A percentile compares a stretch with the other conserved stretches of the same genome.
Evolutionary conservation across 305 asterid species (phyloP).

Genomic region (Fraxinus greggii): DNA sequence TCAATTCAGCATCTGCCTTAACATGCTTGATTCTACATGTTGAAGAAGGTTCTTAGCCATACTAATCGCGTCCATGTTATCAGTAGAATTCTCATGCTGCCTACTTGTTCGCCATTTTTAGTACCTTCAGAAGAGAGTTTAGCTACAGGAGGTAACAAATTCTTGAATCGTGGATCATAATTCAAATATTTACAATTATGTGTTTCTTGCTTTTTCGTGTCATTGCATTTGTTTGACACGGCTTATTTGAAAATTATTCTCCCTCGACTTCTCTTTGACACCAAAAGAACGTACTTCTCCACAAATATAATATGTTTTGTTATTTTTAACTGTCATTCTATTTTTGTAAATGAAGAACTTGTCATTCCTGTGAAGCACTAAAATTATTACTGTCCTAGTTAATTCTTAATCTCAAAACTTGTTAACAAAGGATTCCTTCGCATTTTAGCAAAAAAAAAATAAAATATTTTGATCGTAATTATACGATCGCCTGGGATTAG

Average conservation of each 20-base stretch:
- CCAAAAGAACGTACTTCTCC: background rate
- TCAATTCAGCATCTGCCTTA: background rate
- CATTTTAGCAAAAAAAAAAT: background rate
- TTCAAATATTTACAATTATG: background rate
- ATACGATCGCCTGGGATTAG: background rate
- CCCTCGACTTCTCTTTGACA: background rate
- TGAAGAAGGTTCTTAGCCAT: background rate
- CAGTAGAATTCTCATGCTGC: background rate
- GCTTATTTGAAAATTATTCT: background rate
- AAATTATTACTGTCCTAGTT: background rate
- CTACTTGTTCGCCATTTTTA: background rate
- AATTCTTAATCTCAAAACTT: background rate
- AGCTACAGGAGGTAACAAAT: background rate
- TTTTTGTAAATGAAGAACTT: too few relatives aligned
- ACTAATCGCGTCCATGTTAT: background rate
- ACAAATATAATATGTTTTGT: too few relatives aligned
- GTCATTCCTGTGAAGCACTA: background rate
- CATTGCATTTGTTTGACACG: background rate
- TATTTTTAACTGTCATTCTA: too few relatives aligned
- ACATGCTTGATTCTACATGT: background rate
- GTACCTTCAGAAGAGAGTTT: background rate
- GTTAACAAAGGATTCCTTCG: background rate
- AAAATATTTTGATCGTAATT: too few relatives aligned
- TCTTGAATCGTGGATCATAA: background rate
- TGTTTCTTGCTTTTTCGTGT: background rate